Conservation (phyloP, 331 rosid species). For the Malus hybrid region DNA sequence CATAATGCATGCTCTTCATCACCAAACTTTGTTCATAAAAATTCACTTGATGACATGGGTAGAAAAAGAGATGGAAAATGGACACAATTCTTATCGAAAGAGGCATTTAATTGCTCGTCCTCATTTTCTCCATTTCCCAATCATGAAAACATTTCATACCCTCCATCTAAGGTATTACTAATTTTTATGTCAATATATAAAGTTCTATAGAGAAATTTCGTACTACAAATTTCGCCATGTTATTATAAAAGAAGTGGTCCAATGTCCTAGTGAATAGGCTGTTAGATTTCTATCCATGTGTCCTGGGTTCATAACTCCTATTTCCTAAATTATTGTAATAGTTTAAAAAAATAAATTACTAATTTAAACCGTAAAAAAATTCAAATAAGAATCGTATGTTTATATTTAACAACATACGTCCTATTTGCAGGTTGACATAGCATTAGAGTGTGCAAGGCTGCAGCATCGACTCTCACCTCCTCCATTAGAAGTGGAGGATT, state of each 20-base stretch:
- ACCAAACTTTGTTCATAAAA: conserved; percentile 8
- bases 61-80: conserved; percentile 41
- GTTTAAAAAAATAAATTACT: too few species aligned
- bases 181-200: background rate
- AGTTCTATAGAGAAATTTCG: background rate
- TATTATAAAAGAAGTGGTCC: too few species aligned
- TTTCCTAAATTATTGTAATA: too few species aligned
- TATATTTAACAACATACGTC: too few species aligned
- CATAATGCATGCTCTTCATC: conserved; percentile 9
- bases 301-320: rapidly evolving
- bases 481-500: conserved; percentile 65
- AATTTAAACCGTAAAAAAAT: too few species aligned
- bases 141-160: conserved; percentile 42
- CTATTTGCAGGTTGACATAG: conserved; percentile 65
- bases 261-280: too few species aligned
- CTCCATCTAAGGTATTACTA: conserved; percentile 68
- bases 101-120: conserved; percentile 25
- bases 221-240: too few species aligned
- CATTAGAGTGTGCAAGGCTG: conserved; percentile 94
- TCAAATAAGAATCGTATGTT: too few species aligned
- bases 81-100: conserved; percentile 51
- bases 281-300: too few species aligned
- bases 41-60: conserved; percentile 6
- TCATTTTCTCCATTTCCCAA: conserved; percentile 36
- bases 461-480: conserved; percentile 81